phyloP scores from a whole-genome alignment of 257 asterid genomes.

The Gentiana macrophylla region DNA sequence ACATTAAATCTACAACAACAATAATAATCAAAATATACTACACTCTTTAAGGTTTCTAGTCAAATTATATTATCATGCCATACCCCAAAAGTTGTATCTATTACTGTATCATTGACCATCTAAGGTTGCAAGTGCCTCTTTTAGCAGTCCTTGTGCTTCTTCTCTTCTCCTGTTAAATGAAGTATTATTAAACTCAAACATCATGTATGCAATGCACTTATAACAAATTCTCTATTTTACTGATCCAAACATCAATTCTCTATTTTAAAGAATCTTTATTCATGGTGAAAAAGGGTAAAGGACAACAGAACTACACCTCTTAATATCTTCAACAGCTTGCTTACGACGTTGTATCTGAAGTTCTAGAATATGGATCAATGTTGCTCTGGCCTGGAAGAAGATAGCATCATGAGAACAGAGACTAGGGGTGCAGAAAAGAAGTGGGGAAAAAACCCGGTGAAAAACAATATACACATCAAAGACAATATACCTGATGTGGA shows the following conservation, averaged over 20 bases:
- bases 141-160: conserved; percentile 60
- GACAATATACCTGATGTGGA: conserved; percentile 70
- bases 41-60: too few relatives aligned
- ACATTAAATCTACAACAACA: too few relatives aligned
- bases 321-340: conserved; percentile 97
- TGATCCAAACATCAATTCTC: too few relatives aligned
- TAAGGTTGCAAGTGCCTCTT: conserved; percentile 62
- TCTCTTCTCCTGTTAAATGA: conserved; percentile 68
- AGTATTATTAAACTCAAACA: background rate
- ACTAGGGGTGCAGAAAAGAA: background rate
- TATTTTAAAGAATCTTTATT: too few relatives aligned
- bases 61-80: too few relatives aligned
- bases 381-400: conserved; percentile 82
- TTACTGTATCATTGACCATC: conserved; percentile 33
- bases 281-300: too few relatives aligned
- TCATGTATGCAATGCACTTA: too few relatives aligned
- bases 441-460: conserved; percentile 2
- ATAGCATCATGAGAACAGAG: conserved; percentile 4
- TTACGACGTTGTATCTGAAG: conserved; percentile 86
- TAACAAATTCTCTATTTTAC: too few relatives aligned
- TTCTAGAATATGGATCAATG: conserved; percentile 85
- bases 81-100: background rate
- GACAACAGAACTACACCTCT: conserved; percentile 35
- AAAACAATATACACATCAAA: too few relatives aligned
- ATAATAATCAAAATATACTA: too few relatives aligned